phyloP scores from a whole-genome alignment of 2,329 filamentous ascomycete genomes.

The Cladosporium sp. region DNA sequence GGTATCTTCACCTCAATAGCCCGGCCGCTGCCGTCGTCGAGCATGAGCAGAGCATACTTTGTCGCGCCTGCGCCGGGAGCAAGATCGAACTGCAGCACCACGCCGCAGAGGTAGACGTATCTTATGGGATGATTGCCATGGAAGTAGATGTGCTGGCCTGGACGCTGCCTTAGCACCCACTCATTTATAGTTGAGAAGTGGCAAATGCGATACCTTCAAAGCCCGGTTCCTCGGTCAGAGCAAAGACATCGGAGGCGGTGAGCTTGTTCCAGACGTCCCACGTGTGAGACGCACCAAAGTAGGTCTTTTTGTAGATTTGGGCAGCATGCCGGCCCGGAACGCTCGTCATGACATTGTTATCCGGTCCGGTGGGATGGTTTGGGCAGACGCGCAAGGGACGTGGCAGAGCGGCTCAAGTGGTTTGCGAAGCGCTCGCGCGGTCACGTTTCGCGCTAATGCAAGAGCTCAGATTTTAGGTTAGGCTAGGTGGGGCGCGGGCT shows the following conservation, averaged over 20 bases:
- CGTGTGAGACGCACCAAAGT: slow-evolving; percentile 58
- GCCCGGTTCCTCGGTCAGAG: slow-evolving; percentile 42
- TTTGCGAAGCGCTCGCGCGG: slow-evolving; percentile 6
- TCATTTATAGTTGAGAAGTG: neutral
- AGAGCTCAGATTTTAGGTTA: neutral
- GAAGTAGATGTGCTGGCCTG: slow-evolving; percentile 54
- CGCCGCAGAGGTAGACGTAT: slow-evolving; percentile 43
- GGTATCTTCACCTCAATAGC: slow-evolving; percentile 55
- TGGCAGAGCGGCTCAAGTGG: neutral
- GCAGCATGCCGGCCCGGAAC: slow-evolving; percentile 5
- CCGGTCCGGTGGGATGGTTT: neutral
- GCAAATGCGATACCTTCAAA: slow-evolving; percentile 47
- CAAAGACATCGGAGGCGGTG: slow-evolving; percentile 52
- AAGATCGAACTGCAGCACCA: slow-evolving; percentile 40
- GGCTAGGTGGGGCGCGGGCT: no score
- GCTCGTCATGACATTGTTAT: slow-evolving; percentile 35
- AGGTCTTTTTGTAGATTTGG: slow-evolving; percentile 54
- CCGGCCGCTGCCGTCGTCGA: slow-evolving; percentile 60
- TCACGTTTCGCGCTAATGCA: slow-evolving; percentile 12
- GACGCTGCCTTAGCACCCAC: neutral
- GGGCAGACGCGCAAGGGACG: neutral
- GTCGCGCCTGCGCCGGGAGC: slow-evolving; percentile 32
- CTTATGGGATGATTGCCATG: slow-evolving; percentile 52
- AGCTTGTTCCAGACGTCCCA: slow-evolving; percentile 62
- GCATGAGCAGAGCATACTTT: slow-evolving; percentile 45